phyloP scores from a whole-genome alignment of 73 alveolate genomes.

The Stentor coeruleus region DNA sequence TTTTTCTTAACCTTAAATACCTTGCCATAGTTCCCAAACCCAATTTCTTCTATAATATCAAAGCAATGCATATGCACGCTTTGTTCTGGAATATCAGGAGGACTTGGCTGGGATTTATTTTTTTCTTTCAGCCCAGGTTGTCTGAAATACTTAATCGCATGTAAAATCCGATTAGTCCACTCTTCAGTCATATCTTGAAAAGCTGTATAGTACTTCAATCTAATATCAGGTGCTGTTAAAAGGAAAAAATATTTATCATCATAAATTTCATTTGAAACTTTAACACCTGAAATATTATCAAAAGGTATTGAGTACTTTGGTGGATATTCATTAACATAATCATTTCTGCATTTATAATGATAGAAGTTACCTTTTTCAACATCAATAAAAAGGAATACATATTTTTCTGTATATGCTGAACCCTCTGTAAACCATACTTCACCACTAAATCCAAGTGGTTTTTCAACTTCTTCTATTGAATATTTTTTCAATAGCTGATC shows the following conservation, averaged over 20 bases:
- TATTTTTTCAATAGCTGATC: constrained; percentile 2
- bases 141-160: not conserved
- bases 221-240: not conserved
- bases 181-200: not conserved
- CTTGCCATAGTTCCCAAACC: constrained; percentile 32
- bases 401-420: not conserved
- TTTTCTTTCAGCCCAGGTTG: not conserved
- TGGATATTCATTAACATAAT: not conserved
- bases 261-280: not conserved
- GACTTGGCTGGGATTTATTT: not conserved
- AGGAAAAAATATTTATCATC: not conserved
- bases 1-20: constrained; percentile 33
- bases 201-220: constrained; percentile 8
- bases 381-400: not conserved
- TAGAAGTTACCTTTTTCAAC: not conserved
- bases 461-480: not conserved
- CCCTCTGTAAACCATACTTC: not conserved
- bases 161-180: not conserved
- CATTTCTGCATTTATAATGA: not conserved
- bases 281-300: not conserved
- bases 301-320: constrained; percentile 5
- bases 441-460: constrained; percentile 11
- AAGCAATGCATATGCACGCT: not conserved
- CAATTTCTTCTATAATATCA: constrained; percentile 29
- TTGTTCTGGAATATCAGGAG: not conserved